Evolutionary conservation across 2,329 filamentous ascomycete species (phyloP), one percentile per base, ranked within the genome.

Genomic region (Zelopaecilomyces penicillatus): DNA sequence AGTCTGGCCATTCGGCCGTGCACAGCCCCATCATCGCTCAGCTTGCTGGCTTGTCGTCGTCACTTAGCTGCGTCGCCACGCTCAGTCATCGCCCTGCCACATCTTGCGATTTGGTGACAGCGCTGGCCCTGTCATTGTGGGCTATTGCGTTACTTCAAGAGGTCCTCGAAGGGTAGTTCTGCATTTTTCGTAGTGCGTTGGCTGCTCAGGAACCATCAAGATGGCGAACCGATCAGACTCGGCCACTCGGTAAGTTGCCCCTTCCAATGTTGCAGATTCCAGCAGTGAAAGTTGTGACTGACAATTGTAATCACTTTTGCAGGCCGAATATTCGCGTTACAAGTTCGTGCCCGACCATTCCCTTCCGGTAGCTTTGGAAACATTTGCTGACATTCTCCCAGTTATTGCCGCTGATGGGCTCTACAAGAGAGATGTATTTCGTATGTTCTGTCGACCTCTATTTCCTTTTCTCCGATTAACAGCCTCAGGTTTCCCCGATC

Each of bases 341-440:
- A 59, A 95, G 91, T 96, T 79, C 65, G 79, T 67, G 55, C 30
- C 37, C 8, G 11, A 31, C 10, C 39, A 44, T 27, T 27, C 12
- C 6, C 32, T 35, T 34, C 33, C 34, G 33, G 37, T 33, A 32
- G 26, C 31, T 6, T 38, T 27, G 26, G 4, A 12, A 27, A 32
- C 19, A 8, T 34, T 6, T 39, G 10, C 55, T 55, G 48, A 45
- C 48, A 30, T 45, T 37, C 49, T 48, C 44, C 37, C 65, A 97
- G 93, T 98, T 71, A 96, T 98, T 73, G 93, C 93, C 57, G 93
- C 93, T 57, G 93, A 98, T 76, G 93, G 93, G 49, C 76, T 98
- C 54, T 97, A 96, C 76, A 98, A 97, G 75, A 83, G 93, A 69
- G 93, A 98, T 87, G 90, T 98, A 50, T 97, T 98, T 70, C 81